Percentiles rank a stretch among this genome's conserved stretches.
Conservation (phyloP, 2,329 filamentous ascomycete species). For the Penicillium sp. region DNA sequence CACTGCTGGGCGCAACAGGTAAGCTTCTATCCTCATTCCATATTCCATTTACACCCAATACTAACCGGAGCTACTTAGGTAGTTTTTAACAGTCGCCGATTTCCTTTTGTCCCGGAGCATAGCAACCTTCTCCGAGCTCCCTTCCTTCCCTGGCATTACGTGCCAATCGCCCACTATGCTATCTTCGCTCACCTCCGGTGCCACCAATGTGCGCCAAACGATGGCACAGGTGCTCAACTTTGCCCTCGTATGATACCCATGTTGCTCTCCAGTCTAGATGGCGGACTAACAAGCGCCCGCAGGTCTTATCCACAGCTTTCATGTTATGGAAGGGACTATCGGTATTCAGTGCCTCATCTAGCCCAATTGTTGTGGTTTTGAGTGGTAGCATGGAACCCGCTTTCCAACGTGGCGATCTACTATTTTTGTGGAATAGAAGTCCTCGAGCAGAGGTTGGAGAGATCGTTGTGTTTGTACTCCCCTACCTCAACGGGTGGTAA, state of each 20-base stretch:
- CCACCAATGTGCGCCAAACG: constrained; percentile 72
- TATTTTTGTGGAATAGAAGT: constrained; percentile 65
- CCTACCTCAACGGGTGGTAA: neutral
- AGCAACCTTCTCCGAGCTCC: neutral
- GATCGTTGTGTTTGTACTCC: constrained; percentile 59
- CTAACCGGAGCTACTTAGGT: neutral
- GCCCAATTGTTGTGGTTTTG: constrained; percentile 66
- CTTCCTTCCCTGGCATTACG: constrained; percentile 1
- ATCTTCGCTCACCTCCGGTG: constrained; percentile 59
- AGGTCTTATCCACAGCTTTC: constrained; percentile 58
- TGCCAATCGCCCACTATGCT: constrained; percentile 58
- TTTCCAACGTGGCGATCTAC: constrained; percentile 64
- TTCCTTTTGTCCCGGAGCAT: neutral
- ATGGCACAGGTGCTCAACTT: constrained; percentile 86
- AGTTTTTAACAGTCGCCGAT: neutral
- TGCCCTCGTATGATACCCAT: constrained; percentile 79
- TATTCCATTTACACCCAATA: too few species aligned
- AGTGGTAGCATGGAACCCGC: constrained; percentile 64
- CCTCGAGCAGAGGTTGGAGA: constrained; percentile 68
- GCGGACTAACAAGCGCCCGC: neutral
- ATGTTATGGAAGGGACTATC: constrained; percentile 95
- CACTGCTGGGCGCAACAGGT: constrained; percentile 3
- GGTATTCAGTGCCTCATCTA: constrained; percentile 72
- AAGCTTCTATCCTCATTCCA: neutral
- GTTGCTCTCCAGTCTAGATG: too few species aligned